Percentiles rank a stretch among this genome's conserved stretches.
Conservation (phyloP, 106 monocot genomes). For the Triglochin maritima region DNA sequence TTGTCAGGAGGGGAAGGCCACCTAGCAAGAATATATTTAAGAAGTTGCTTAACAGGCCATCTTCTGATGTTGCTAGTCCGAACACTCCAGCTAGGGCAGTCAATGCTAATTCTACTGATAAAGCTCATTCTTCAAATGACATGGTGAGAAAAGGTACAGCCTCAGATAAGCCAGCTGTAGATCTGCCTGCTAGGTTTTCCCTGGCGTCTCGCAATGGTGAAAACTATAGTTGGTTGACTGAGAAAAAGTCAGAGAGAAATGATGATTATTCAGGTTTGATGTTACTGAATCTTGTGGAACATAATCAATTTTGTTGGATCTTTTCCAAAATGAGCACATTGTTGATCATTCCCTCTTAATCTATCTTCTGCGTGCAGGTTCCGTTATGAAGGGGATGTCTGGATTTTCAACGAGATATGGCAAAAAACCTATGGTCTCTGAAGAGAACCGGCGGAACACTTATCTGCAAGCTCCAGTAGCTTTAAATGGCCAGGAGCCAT, state of each 20-base stretch:
- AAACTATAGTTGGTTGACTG: constrained; percentile 23
- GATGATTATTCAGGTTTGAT: constrained; percentile 53
- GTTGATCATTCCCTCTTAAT: neutral
- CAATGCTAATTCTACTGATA: constrained; percentile 35
- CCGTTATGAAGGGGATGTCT: constrained; percentile 24
- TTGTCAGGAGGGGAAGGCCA: constrained; percentile 64
- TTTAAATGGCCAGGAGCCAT: constrained; percentile 18
- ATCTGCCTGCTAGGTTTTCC: constrained; percentile 10
- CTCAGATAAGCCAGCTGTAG: constrained; percentile 15
- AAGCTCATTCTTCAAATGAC: constrained; percentile 21
- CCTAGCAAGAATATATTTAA: constrained; percentile 46
- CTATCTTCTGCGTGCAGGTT: constrained; percentile 23
- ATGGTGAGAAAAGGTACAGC: constrained; percentile 21
- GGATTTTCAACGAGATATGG: constrained; percentile 24
- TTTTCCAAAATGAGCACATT: neutral
- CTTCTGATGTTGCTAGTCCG: constrained; percentile 26
- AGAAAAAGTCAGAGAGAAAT: constrained; percentile 40
- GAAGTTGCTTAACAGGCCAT: constrained; percentile 25
- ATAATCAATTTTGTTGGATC: neutral
- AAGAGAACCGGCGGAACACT: constrained; percentile 71
- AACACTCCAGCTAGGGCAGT: constrained; percentile 34
- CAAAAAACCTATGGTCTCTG: constrained; percentile 38
- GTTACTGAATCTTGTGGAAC: neutral
- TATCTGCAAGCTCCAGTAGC: constrained; percentile 39
- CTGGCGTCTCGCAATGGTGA: constrained; percentile 25